phyloP scores from a whole-genome alignment of 345 rosid species.

The Eucalyptus victrix region DNA sequence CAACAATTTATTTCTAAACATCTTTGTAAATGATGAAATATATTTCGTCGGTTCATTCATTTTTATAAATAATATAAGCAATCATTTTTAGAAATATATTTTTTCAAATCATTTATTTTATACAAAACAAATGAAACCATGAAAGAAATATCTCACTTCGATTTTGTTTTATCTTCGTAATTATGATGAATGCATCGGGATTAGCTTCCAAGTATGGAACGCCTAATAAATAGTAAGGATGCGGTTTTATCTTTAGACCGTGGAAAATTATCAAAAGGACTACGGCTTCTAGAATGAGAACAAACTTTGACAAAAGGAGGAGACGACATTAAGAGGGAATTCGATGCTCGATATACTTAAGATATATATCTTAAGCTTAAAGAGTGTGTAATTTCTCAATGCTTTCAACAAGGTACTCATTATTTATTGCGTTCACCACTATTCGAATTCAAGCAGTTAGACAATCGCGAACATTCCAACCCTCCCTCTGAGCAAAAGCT shows the following conservation, averaged over 20 bases:
- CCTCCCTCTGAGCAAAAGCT: neutral
- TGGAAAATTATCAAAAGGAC: neutral
- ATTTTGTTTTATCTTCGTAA: neutral
- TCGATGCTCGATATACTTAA: neutral
- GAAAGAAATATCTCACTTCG: neutral
- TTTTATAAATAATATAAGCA: neutral
- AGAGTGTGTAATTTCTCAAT: neutral
- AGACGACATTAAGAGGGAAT: neutral
- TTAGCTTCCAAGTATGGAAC: neutral
- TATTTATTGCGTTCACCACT: neutral
- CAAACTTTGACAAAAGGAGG: neutral
- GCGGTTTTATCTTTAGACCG: neutral
- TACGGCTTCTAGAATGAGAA: neutral
- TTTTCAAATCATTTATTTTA: rapidly evolving
- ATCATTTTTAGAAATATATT: neutral
- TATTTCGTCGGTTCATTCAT: neutral
- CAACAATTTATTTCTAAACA: neutral
- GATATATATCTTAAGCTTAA: neutral
- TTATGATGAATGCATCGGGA: neutral
- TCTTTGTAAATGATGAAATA: neutral
- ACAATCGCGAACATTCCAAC: neutral
- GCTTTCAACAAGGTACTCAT: neutral
- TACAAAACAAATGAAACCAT: neutral
- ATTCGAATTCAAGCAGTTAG: neutral
- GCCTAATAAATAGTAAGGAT: neutral